Base-by-base conservation (phyloP, 495 filamentous ascomycete genomes). In the Xylaria castorea region DNA sequence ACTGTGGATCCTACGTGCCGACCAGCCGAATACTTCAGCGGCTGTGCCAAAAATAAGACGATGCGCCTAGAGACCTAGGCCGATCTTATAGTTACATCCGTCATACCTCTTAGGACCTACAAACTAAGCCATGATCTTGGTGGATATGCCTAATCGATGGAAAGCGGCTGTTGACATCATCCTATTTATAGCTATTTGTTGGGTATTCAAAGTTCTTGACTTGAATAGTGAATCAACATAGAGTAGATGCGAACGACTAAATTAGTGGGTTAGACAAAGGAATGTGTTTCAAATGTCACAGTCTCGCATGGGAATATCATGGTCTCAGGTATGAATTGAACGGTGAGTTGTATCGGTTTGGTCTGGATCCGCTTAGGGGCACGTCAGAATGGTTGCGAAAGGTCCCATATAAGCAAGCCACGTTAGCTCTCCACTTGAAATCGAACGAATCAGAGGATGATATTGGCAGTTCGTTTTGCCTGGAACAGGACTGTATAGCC, bases 381-480 rank as follows among this genome's bases (percentile, higher is more conserved):
- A 69, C 66, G 66, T 69, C 51, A 58, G 25, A 46, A 30, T n/a
- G n/a, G n/a, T 69, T 60, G 40, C 53, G 38, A 34, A 22, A 12
- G n/a, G 20, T 25, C 58, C 38, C 38, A 61, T 66, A 8, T 40
- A 30, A 18, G n/a, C 12, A 22, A 48, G 44, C 27, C 64, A 18
- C 34, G 32, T 20, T 44, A 6, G n/a, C 5, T 27, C 38, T 44
- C 61, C 38, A 44, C 12, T 3, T 30, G n/a, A 5, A 38, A 5
- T 30, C n/a, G 20, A 16, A 50, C 69, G 61, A 71, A 71, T 65
- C 69, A 71, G 36, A 71, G 36, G 58, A 0, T 44, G 5, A 32
- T 16, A 6, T 48, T n/a, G 18, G 1, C 3, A 5, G 7, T 12
- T 11, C 30, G 25, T 50, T 18, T 32, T 22, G 38, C 61, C n/a